These are phyloP conservation scores for Bocquillonia castaneifolia DNA, from an alignment of 441 rosid genomes.

Conservation along the genomic window DNA sequence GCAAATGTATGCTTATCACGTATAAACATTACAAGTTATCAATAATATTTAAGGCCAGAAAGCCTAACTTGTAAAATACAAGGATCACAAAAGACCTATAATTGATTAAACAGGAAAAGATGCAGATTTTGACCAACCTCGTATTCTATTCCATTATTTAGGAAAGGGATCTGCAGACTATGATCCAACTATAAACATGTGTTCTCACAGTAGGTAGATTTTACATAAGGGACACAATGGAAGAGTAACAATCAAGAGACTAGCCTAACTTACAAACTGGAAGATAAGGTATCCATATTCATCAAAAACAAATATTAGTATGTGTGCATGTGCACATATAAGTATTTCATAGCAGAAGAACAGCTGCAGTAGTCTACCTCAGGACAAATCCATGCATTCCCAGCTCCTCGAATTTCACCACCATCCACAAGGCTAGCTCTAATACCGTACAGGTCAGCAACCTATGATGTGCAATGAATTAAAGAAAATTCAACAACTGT, in stretches of 20 bases:
- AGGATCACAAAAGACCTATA: conserved; percentile 7
- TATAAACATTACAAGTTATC: no score
- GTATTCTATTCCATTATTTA: not conserved
- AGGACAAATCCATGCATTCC: conserved; percentile 98
- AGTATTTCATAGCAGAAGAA: not conserved
- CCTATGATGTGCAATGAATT: conserved; percentile 43
- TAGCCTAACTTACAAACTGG: not conserved
- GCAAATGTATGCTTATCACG: conserved; percentile 20
- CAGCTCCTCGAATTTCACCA: conserved; percentile 99
- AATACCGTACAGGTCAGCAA: conserved; percentile 96
- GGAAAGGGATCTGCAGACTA: conserved; percentile 6
- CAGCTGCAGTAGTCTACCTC: conserved; percentile 50
- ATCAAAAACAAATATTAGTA: not conserved
- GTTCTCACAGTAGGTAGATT: not conserved
- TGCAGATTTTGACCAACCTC: not conserved
- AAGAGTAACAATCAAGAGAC: not conserved
- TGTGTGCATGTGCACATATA: not conserved
- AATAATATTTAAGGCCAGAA: no score
- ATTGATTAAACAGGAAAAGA: conserved; percentile 1
- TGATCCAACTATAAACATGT: conserved; percentile 15
- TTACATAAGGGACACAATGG: not conserved
- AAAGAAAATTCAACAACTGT: conserved; percentile 2
- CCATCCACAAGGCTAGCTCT: conserved; percentile 99
- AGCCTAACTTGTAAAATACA: not conserved
- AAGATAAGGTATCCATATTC: not conserved